Base-by-base conservation (phyloP, 1,284 basidiomycete genomes). In the Schizopora paradoxa region DNA sequence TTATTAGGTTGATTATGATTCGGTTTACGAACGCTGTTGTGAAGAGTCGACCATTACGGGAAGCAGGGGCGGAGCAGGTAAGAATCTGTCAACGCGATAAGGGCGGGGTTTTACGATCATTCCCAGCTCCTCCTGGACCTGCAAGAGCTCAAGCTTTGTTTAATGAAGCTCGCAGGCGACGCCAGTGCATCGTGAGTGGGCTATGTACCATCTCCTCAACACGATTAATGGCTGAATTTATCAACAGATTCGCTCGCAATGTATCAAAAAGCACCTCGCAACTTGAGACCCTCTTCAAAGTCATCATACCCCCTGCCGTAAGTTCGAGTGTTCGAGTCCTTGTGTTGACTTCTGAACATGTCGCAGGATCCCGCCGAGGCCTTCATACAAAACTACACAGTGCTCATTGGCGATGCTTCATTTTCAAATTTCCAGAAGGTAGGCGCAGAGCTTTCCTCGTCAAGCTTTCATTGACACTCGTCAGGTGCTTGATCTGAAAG, bases 361-460 rank as follows among this genome's bases (percentile, higher is more conserved):
- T 19, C 10, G 19, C 26, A 92, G 82, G 88, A 93, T 56, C 90
- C 92, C n/a, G 69, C 86, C 0, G 88, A 93, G 63, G 91, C 87
- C 3, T 97, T 97, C 60, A 91, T 97, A 47, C 74, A 93, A 47
- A 95, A 95, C 59, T 96, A 97, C 59, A 91, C 90, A 8, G 74
- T 96, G 19, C 74, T 95, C 44, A 88, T 97, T 51, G 91, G 90
- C 18, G 93, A 96, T 65, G 82, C 86, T 11, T 92, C 90, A 1
- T 93, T 93, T 64, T 86, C 85, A 21, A 96, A 97, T 65, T 97
- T 97, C 69, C 96, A 99, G 72, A 99, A 99, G 77, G 91, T 89
- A 29, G 4, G 67, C 13, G 6, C 37, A 34, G 28, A 28, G 22
- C 45, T 19, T 37, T 31, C 13, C 34, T 21, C 23, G 18, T 47